These are phyloP conservation scores for Leccinum barrowsii DNA, from an alignment of 768 basidiomycete species.

Conservation along the genomic window DNA sequence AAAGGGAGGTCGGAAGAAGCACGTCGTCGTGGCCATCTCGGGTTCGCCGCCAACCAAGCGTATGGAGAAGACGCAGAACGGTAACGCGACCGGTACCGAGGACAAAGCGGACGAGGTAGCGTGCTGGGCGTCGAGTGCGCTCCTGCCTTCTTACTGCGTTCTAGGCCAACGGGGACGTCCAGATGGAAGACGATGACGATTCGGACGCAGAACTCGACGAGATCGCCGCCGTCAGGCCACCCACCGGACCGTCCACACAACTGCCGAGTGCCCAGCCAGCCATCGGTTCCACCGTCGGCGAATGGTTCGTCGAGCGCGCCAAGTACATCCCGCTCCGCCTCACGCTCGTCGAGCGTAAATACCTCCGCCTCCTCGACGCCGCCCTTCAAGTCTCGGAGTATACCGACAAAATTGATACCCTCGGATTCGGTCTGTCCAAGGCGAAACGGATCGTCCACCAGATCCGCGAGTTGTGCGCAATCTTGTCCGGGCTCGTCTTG, in stretches of 20 bases:
- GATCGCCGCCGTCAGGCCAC: conserved; percentile 30
- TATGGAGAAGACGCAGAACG: conserved; percentile 15
- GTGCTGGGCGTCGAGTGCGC: not conserved
- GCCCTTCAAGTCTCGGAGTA: conserved; percentile 84
- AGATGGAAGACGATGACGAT: conserved; percentile 32
- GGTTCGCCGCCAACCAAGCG: conserved; percentile 9
- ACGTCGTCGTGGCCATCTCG: conserved; percentile 48
- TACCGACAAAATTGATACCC: conserved; percentile 85
- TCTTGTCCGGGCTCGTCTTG: conserved; percentile 78
- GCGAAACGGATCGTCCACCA: conserved; percentile 86
- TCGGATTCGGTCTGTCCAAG: conserved; percentile 74
- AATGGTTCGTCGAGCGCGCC: conserved; percentile 82
- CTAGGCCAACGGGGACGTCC: conserved; percentile 33
- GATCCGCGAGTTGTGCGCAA: conserved; percentile 83
- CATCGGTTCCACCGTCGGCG: conserved; percentile 61
- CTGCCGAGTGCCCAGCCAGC: conserved; percentile 55
- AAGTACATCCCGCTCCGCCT: conserved; percentile 81
- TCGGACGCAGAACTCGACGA: conserved; percentile 39
- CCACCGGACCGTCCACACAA: conserved; percentile 25
- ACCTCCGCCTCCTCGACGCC: conserved; percentile 79
- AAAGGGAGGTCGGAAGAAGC: conserved; percentile 72
- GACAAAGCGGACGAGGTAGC: conserved; percentile 21
- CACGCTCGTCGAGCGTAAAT: conserved; percentile 74
- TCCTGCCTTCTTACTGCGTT: not conserved
- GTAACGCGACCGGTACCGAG: conserved; percentile 4